A percentile compares a stretch with the other conserved stretches of the same genome.
phyloP scores from a whole-genome alignment of 2,329 filamentous ascomycete species.

The Arthroderma sp. region DNA sequence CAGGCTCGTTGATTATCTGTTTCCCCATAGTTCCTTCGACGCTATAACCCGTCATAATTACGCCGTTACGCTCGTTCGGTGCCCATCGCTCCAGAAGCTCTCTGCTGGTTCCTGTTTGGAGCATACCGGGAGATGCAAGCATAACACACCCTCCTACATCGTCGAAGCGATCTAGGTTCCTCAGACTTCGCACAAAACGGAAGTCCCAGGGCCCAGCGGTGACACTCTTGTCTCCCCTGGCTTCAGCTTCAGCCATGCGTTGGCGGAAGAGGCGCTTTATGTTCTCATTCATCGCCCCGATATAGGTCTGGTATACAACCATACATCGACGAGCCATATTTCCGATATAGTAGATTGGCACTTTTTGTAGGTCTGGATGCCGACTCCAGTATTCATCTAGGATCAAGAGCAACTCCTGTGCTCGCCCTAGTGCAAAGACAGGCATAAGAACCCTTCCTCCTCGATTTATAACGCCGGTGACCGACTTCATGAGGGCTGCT shows the following conservation, averaged over 20 bases:
- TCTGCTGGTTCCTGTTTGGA: conserved; percentile 89
- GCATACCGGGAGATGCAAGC: conserved; percentile 94
- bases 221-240: conserved; percentile 62
- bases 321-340: conserved; percentile 94
- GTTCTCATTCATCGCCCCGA: conserved; percentile 97
- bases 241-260: conserved; percentile 80
- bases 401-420: conserved; percentile 87
- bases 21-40: conserved; percentile 98
- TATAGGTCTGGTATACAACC: conserved; percentile 97
- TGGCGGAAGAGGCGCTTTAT: conserved; percentile 93
- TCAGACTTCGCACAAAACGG: conserved; percentile 80
- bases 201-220: conserved; percentile 81
- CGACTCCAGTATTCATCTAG: conserved; percentile 94
- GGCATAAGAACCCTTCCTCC: conserved; percentile 89
- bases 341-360: conserved; percentile 94
- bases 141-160: conserved; percentile 93
- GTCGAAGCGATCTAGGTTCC: conserved; percentile 89
- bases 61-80: conserved; percentile 91
- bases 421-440: conserved; percentile 85
- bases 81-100: conserved; percentile 93
- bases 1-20: conserved; percentile 85
- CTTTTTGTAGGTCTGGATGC: conserved; percentile 75
- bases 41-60: conserved; percentile 96
- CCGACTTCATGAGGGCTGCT: conserved; percentile 86
- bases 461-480: conserved; percentile 79